Base-by-base conservation (phyloP, 1,284 basidiomycete genomes). In the Ustilago loliicola region DNA sequence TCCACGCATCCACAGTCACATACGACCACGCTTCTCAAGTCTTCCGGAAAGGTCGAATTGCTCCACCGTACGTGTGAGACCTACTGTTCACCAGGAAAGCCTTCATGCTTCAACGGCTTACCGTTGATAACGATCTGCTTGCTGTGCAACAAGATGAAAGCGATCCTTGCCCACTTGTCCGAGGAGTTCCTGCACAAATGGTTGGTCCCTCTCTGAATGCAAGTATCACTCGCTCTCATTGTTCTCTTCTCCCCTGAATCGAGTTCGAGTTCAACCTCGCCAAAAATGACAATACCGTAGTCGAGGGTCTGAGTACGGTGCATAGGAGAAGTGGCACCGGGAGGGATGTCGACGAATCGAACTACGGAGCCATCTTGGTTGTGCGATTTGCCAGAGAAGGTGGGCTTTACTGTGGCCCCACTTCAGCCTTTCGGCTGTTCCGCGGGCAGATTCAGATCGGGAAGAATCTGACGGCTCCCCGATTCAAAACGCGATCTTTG, bases 241-340 rank as follows among this genome's bases (percentile, higher is more conserved):
- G 42, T 61, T 15, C 36, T 48, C 55, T 65, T 62, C 4, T 69
- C 66, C 9, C 72, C 72, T 6, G 40, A 47, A 40, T 75, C 67
- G n/a, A 75, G 59, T 19, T 71, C 57, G 29, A 69, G 59, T 38
- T 75, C 72, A 7, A 75, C 58, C 32, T 71, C 58, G 23, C 72
- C 72, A 45, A 64, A 75, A 10, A 75, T 51, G 25, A 75, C 72
- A 19, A 75, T 71, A 15, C 72, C 72, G 45, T 75, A 75, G 30
- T 75, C 72, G 25, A 75, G 58, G n/a, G 67, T 66, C 25, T 75
- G 72, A 2, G 71, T 73, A 3, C 64, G 53, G 34, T 73, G 71
- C 71, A 73, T 68, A 1, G 66, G 66, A 23, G 59, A 64, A 27
- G n/a, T 23, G 1, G 23, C 42, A 29, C 48, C 8, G 7, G 71